Conservation (phyloP, 257 asterid species). For the Solanum appendiculatum region DNA sequence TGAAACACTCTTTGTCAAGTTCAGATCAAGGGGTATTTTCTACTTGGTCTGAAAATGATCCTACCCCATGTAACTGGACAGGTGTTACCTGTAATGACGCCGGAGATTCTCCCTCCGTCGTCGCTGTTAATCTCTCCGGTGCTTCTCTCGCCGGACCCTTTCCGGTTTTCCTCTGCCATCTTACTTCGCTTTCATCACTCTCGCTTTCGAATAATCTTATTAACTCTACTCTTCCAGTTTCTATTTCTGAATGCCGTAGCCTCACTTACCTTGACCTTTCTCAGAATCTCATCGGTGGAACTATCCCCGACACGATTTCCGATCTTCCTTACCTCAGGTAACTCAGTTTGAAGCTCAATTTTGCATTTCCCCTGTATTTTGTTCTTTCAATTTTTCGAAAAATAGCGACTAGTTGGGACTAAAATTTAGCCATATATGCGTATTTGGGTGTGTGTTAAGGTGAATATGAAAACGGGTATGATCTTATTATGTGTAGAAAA, state of each 20-base stretch:
- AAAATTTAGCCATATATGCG: not conserved
- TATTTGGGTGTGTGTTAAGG: not conserved
- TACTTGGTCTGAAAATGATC: constrained; percentile 39
- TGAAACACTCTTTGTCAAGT: constrained; percentile 40
- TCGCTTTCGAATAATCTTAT: constrained; percentile 35
- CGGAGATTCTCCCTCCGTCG: constrained; percentile 19
- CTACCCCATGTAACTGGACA: constrained; percentile 83
- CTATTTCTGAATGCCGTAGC: constrained; percentile 44
- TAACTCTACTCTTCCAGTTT: constrained; percentile 40
- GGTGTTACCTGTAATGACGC: constrained; percentile 44
- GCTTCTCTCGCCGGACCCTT: constrained; percentile 51
- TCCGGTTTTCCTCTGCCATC: constrained; percentile 44
- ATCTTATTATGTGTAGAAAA: not conserved
- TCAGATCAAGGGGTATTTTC: constrained; percentile 32
- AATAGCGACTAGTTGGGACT: not conserved
- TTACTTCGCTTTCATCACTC: constrained; percentile 36
- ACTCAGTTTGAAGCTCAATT: not conserved
- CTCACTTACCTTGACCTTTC: constrained; percentile 57
- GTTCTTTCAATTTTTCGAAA: not conserved
- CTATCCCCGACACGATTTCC: constrained; percentile 47
- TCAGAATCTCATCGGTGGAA: constrained; percentile 48
- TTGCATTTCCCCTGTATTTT: not conserved
- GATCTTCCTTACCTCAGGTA: constrained; percentile 71
- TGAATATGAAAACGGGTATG: no score
- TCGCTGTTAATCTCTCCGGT: constrained; percentile 27